Evolutionary conservation across 140 eudicot species (phyloP).

Genomic region (Erigeron philadelphicus): DNA sequence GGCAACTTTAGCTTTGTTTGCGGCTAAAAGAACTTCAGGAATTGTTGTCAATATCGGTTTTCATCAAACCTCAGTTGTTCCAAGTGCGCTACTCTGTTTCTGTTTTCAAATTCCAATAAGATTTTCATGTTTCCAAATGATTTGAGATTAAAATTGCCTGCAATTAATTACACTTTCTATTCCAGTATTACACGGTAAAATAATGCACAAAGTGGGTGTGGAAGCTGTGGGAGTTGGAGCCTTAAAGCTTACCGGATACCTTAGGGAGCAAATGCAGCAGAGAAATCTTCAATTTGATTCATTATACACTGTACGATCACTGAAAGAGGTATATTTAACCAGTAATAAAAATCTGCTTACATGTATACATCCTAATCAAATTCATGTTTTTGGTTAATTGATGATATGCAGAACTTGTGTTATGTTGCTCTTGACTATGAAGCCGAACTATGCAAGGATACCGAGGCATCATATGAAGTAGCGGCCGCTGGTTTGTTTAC

Average conservation of each 20-base stretch:
- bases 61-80: conserved; percentile 83
- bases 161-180: background rate
- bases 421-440: conserved; percentile 90
- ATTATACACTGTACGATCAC: conserved; percentile 75
- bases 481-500: conserved; percentile 68
- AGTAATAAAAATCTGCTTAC: background rate
- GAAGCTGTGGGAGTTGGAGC: conserved; percentile 93
- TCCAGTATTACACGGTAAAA: conserved; percentile 70
- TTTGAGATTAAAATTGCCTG: background rate
- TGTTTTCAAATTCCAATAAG: background rate
- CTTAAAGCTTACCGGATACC: conserved; percentile 84
- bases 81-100: conserved; percentile 45
- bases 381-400: conserved; percentile 19
- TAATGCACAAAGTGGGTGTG: conserved; percentile 84
- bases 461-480: conserved; percentile 60
- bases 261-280: conserved; percentile 78
- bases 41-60: conserved; percentile 92
- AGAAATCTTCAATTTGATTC: conserved; percentile 64
- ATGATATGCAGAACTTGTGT: conserved; percentile 71
- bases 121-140: background rate
- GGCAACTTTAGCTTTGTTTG: conserved; percentile 91
- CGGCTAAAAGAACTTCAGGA: conserved; percentile 79
- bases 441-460: conserved; percentile 72
- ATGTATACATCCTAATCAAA: background rate
- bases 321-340: conserved; percentile 63